These are phyloP conservation scores for Hibiscus mutabilis DNA, from an alignment of 345 rosid species.

Conservation along the genomic window DNA sequence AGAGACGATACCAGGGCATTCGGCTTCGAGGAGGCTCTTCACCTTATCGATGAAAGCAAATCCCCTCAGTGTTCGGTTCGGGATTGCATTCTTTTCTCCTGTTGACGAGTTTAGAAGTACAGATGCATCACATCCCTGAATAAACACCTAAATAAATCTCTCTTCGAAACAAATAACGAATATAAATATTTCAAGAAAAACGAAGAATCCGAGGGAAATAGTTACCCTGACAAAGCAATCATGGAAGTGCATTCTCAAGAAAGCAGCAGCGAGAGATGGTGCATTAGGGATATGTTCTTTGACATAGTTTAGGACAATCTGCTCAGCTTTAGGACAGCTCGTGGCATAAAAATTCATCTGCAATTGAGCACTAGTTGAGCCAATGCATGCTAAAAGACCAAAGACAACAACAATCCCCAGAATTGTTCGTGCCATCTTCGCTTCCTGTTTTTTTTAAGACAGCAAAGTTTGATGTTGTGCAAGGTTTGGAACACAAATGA, in stretches of 20 bases:
- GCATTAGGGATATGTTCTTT: neutral
- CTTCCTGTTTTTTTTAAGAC: neutral
- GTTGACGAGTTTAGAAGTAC: neutral
- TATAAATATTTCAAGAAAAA: neutral
- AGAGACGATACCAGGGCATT: neutral
- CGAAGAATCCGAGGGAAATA: neutral
- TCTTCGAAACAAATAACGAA: neutral
- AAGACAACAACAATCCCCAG: neutral
- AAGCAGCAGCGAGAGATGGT: neutral
- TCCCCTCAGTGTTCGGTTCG: neutral
- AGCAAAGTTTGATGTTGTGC: neutral
- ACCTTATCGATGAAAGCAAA: neutral
- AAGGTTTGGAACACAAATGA: neutral
- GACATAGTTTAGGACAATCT: neutral
- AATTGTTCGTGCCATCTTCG: neutral
- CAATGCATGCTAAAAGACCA: neutral
- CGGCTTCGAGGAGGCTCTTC: neutral
- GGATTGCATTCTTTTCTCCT: neutral
- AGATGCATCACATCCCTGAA: neutral
- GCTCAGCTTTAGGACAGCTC: neutral
- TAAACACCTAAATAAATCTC: neutral
- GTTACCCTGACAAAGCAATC: neutral
- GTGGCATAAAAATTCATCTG: neutral
- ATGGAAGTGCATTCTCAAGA: constrained; percentile 1
- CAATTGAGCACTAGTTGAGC: neutral